Conservation (phyloP, 768 basidiomycete genomes). For the Fomitopsis serialis region DNA sequence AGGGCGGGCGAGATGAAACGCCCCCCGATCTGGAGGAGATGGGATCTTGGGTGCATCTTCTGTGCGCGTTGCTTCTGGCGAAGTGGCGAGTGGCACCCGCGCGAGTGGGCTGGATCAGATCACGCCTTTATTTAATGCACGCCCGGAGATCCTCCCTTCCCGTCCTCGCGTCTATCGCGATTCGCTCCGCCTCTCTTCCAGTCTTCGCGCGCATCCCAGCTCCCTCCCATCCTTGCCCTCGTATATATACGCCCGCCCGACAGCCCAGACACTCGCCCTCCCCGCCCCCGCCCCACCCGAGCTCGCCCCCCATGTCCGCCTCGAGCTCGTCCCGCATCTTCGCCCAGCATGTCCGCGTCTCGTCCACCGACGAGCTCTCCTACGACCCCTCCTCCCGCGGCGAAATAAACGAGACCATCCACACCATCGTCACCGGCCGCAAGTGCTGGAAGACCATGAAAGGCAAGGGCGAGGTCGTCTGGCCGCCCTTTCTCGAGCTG, state of each 20-base stretch:
- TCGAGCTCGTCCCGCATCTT: conserved; percentile 14
- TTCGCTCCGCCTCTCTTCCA: neutral
- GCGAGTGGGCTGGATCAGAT: neutral
- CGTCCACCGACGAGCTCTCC: conserved; percentile 25
- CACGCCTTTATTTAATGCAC: neutral
- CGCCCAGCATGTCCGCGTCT: conserved; percentile 23
- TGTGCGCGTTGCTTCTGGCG: too few species aligned
- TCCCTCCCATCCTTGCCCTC: neutral
- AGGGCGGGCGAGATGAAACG: too few species aligned
- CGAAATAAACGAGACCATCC: conserved; percentile 23
- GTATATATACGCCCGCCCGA: conserved; percentile 8
- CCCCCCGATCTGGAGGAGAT: too few species aligned
- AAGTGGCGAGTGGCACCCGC: too few species aligned
- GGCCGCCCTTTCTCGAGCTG: conserved; percentile 79
- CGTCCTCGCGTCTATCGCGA: conserved; percentile 3
- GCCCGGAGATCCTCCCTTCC: neutral
- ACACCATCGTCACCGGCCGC: conserved; percentile 26
- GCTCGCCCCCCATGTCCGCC: conserved; percentile 2
- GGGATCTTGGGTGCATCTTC: too few species aligned
- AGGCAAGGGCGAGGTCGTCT: conserved; percentile 71
- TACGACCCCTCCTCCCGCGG: conserved; percentile 19
- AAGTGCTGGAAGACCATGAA: conserved; percentile 67
- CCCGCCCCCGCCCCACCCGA: conserved; percentile 2
- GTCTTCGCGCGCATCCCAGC: neutral
- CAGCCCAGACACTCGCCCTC: conserved; percentile 9